Percentiles rank a stretch among this genome's conserved stretches.
These are phyloP conservation scores for Phialophora macrospora DNA, from an alignment of 2,329 filamentous ascomycete species.

Conservation along the genomic window DNA sequence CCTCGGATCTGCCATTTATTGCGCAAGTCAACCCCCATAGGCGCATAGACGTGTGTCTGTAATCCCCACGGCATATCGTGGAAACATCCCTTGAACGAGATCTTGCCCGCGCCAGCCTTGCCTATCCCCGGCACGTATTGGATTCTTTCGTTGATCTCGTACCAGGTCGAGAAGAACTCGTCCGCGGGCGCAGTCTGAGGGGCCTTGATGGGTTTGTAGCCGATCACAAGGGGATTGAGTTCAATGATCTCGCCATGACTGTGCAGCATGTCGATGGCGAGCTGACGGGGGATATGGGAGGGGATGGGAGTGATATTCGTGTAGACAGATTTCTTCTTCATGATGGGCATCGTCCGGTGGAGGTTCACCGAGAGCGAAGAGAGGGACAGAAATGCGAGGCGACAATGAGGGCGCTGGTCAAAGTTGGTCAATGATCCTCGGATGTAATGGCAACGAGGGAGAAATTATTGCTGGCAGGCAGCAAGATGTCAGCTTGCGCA, in stretches of 20 bases:
- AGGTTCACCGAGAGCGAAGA: neutral
- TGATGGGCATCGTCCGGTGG: slow-evolving; percentile 13
- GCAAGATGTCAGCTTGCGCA: slow-evolving; percentile 22
- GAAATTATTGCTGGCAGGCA: slow-evolving; percentile 11
- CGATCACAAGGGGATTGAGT: slow-evolving; percentile 80
- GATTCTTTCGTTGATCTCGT: slow-evolving; percentile 76
- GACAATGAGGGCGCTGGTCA: neutral
- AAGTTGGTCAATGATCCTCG: neutral
- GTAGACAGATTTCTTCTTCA: slow-evolving; percentile 36
- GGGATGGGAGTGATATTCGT: slow-evolving; percentile 74
- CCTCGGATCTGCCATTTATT: slow-evolving; percentile 81
- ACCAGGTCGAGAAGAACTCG: slow-evolving; percentile 76
- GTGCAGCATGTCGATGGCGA: slow-evolving; percentile 75
- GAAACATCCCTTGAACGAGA: slow-evolving; percentile 81
- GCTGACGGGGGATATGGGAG: slow-evolving; percentile 66
- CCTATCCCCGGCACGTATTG: slow-evolving; percentile 69
- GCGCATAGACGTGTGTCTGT: slow-evolving; percentile 83
- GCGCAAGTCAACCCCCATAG: slow-evolving; percentile 77
- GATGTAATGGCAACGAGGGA: neutral
- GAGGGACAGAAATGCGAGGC: neutral
- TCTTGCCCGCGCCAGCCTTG: slow-evolving; percentile 56
- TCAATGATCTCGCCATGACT: slow-evolving; percentile 83
- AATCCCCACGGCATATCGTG: slow-evolving; percentile 74
- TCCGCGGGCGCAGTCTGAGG: slow-evolving; percentile 70
- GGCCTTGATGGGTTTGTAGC: slow-evolving; percentile 69